Conservation (phyloP, 768 basidiomycete genomes). For the Hortiboletus flavorubellus region DNA sequence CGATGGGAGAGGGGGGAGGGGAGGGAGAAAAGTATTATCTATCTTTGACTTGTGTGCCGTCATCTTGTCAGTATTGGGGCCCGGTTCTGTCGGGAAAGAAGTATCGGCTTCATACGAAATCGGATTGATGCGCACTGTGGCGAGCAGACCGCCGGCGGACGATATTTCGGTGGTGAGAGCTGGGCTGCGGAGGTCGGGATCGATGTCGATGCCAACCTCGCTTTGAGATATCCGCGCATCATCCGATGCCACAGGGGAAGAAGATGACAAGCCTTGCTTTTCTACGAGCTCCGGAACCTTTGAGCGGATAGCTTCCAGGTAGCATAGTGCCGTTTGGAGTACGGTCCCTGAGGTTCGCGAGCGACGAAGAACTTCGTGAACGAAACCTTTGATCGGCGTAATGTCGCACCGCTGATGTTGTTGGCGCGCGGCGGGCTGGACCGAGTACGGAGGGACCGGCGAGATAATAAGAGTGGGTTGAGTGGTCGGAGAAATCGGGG, state of each 20-base stretch:
- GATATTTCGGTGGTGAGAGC: slow-evolving; percentile 4
- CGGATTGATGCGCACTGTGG: slow-evolving; percentile 45
- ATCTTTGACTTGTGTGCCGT: slow-evolving; percentile 11
- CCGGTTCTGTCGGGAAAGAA: slow-evolving; percentile 19
- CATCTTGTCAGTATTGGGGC: slow-evolving; percentile 8
- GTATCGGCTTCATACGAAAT: slow-evolving; percentile 13
- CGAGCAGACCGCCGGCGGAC: slow-evolving; percentile 30
- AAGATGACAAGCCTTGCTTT: slow-evolving; percentile 40
- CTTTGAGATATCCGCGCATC: slow-evolving; percentile 42
- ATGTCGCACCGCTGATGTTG: slow-evolving; percentile 33
- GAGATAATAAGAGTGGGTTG: slow-evolving; percentile 33
- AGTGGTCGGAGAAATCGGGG: slow-evolving; percentile 51
- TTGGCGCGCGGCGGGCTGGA: slow-evolving; percentile 11
- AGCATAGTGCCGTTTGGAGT: slow-evolving; percentile 84
- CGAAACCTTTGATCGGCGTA: slow-evolving; percentile 70
- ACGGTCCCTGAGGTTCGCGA: slow-evolving; percentile 82
- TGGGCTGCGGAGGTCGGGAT: slow-evolving; percentile 32
- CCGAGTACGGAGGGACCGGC: slow-evolving; percentile 28
- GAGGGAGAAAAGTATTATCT: slow-evolving; percentile 22
- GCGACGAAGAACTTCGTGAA: slow-evolving; percentile 84
- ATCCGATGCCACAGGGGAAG: slow-evolving; percentile 40
- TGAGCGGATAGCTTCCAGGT: slow-evolving; percentile 76
- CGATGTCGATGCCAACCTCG: slow-evolving; percentile 41
- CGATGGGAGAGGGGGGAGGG: slow-evolving; percentile 56
- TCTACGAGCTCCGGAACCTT: slow-evolving; percentile 68